Evolutionary conservation across 306 rosid species (phyloP), one percentile per base, ranked within the genome.

Genomic region (Corylus heterophylla): DNA sequence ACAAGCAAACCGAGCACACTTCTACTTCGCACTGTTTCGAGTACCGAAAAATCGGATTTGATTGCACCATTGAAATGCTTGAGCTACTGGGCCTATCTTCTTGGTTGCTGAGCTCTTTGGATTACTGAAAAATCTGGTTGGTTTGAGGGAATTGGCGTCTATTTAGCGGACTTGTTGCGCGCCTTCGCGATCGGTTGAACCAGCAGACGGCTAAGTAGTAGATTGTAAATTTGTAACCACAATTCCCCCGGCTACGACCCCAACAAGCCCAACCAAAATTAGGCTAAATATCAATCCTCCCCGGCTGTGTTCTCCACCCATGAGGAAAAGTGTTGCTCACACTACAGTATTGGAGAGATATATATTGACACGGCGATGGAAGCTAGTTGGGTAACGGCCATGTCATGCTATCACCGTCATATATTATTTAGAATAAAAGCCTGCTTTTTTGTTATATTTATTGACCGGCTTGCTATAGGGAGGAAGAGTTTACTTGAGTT

Each of bases 1-100:
- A 27, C 70, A 74, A 80, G 35, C 83, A 80, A 48, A 80, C 83
- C 16, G 79, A 52, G 20, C 83, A 74, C 8, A 27, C 66, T 64
- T 56, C 75, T 18, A 44, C 70, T 2, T 55, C 70, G 48, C 61
- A 12, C 16, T 74, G 79, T 70, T 74, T 27, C 9, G 29, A 27
- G 79, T 66, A 80, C 16, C 62, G 74, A 13, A 17, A 44, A 18
- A n/a, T 13, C 5, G 83, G 79, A 11, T 74, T 12, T 49, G 18
- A 3, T 20, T 80, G 69, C 8, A 1, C 66, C 18, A 54, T 42
- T 6, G 76, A 37, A 54, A 42, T 73, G 52, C 25, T 45, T 42
- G 47, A 52, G 56, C 50, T 66, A 12, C 39, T 35, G 2, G 78
- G 68, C 51, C 66, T 25, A 44, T 27, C 58, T 67, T 35, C 76